Percentiles rank a stretch among this genome's conserved stretches.
phyloP scores from a whole-genome alignment of 73 alveolate species.

The Tetrahymena borealis region DNA sequence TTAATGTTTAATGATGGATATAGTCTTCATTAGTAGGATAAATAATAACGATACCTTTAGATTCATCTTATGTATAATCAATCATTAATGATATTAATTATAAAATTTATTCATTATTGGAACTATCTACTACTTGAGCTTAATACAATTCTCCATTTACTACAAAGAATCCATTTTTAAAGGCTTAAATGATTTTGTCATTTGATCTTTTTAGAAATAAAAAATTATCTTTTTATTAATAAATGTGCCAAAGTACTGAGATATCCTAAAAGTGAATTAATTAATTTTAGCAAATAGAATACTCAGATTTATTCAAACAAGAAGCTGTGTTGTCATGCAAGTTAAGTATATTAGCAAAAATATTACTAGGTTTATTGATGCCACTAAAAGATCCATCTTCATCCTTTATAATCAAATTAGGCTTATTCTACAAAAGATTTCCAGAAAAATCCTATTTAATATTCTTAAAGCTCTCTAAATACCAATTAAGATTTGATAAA shows the following conservation, averaged over 20 bases:
- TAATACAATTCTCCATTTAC: background rate
- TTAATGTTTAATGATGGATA: background rate
- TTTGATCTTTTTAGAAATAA: background rate
- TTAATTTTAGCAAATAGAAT: background rate
- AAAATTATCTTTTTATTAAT: too few species aligned
- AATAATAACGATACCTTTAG: background rate
- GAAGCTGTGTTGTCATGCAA: background rate
- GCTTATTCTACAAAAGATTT: background rate
- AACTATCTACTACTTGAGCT: background rate
- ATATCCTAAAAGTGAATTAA: too few species aligned
- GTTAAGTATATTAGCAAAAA: background rate
- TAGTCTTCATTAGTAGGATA: background rate
- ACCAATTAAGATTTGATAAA: background rate
- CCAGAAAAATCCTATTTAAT: background rate
- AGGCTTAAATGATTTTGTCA: background rate
- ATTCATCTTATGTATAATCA: background rate
- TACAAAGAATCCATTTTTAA: background rate
- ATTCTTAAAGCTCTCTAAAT: background rate
- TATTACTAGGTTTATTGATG: too few species aligned
- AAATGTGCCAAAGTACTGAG: background rate
- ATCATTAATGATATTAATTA: background rate
- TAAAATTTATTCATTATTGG: too few species aligned
- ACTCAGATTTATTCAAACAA: background rate
- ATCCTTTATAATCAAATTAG: background rate
- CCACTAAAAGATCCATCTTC: background rate